Conservation (phyloP, 306 rosid species). For the Lathyrus oleraceus region DNA sequence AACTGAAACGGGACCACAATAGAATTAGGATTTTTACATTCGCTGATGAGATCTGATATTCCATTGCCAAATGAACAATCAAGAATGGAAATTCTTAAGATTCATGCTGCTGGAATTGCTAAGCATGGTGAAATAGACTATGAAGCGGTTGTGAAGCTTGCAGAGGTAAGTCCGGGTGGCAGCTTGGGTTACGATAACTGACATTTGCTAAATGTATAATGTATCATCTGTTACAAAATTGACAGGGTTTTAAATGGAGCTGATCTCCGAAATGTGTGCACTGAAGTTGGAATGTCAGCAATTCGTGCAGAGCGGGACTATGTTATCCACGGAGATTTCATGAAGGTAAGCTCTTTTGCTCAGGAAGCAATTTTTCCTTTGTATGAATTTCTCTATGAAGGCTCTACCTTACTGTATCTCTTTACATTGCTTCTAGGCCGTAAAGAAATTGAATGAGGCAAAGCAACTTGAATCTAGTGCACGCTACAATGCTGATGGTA, state of each 20-base stretch:
- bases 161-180: constrained; percentile 67
- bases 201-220: constrained; percentile 24
- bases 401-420: not conserved
- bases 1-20: too few species aligned
- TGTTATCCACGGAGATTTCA: constrained; percentile 94
- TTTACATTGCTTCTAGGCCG: constrained; percentile 63
- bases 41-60: too few species aligned
- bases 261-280: constrained; percentile 92
- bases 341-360: constrained; percentile 62
- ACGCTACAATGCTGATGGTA: constrained; percentile 86
- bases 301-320: constrained; percentile 97
- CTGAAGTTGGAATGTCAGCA: constrained; percentile 99
- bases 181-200: constrained; percentile 12
- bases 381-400: constrained; percentile 5
- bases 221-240: constrained; percentile 20
- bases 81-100: constrained; percentile 92
- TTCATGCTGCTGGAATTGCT: constrained; percentile 97
- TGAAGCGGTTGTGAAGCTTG: constrained; percentile 97
- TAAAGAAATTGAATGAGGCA: constrained; percentile 86
- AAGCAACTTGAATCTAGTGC: constrained; percentile 94
- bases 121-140: constrained; percentile 97
- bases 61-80: constrained; percentile 97
- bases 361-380: not conserved
- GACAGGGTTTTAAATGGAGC: constrained; percentile 96
- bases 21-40: too few species aligned